Evolutionary conservation across 495 filamentous ascomycete genomes (phyloP).

Genomic region (Glarea lozoyensis): DNA sequence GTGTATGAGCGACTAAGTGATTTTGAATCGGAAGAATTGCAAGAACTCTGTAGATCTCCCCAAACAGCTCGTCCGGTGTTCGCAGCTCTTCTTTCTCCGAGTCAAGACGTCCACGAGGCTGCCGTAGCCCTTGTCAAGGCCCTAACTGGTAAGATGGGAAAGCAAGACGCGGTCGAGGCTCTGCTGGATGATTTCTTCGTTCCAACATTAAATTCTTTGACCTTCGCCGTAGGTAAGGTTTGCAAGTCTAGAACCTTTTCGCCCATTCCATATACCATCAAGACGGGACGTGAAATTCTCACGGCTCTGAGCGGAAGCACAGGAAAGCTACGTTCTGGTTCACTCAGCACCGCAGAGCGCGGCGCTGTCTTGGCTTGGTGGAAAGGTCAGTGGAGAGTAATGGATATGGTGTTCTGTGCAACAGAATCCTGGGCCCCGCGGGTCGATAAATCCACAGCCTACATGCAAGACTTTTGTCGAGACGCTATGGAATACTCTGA

Average conservation of each 20-base stretch:
- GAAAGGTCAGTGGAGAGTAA: slow-evolving; percentile 67
- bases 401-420: slow-evolving; percentile 72
- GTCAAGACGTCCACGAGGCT: slow-evolving; percentile 61
- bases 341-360: slow-evolving; percentile 48
- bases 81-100: slow-evolving; percentile 37
- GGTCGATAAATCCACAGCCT: slow-evolving; percentile 41
- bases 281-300: slow-evolving; percentile 65
- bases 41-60: slow-evolving; percentile 51
- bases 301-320: slow-evolving; percentile 75
- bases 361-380: slow-evolving; percentile 65
- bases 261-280: slow-evolving; percentile 61
- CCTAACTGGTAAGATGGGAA: slow-evolving; percentile 58
- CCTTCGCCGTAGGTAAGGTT: slow-evolving; percentile 28
- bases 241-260: slow-evolving; percentile 51
- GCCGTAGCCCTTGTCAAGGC: slow-evolving; percentile 73
- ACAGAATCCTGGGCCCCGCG: slow-evolving; percentile 72
- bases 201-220: slow-evolving; percentile 24
- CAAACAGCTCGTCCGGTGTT: slow-evolving; percentile 37
- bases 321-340: slow-evolving; percentile 65
- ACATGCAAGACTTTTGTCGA: slow-evolving; percentile 87
- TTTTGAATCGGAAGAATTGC: slow-evolving; percentile 56
- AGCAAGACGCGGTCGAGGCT: slow-evolving; percentile 65
- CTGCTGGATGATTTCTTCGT: slow-evolving; percentile 54
- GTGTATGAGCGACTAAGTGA: slow-evolving; percentile 70
- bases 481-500: slow-evolving; percentile 92